Evolutionary conservation across 805 yeast genomes (phyloP).

Genomic region (Torulaspora quercuum): DNA sequence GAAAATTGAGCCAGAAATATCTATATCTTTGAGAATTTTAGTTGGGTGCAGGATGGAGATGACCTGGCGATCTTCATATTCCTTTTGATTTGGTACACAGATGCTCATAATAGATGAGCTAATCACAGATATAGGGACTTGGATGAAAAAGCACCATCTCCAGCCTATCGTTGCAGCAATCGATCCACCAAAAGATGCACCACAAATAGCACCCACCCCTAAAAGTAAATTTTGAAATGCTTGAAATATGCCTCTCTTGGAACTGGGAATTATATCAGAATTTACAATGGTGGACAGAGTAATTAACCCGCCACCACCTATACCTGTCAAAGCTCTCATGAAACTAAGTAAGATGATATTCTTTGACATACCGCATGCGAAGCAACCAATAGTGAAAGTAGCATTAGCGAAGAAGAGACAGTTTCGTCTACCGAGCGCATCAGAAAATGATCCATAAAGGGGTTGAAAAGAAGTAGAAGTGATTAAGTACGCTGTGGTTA

Average conservation of each 20-base stretch:
- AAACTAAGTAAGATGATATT: slow-evolving; percentile 33
- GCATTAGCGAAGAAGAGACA: slow-evolving; percentile 39
- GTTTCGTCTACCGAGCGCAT: slow-evolving; percentile 38
- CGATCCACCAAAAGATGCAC: slow-evolving; percentile 41
- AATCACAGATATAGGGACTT: slow-evolving; percentile 36
- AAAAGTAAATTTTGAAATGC: slow-evolving; percentile 40
- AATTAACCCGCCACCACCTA: slow-evolving; percentile 44
- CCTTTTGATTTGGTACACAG: slow-evolving; percentile 34
- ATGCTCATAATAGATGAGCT: slow-evolving; percentile 33
- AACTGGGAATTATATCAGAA: slow-evolving; percentile 39
- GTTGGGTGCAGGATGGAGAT: slow-evolving; percentile 1
- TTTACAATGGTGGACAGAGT: slow-evolving; percentile 40
- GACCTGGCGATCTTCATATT: slow-evolving; percentile 12
- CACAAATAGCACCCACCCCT: slow-evolving; percentile 40
- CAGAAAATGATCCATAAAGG: slow-evolving; percentile 41
- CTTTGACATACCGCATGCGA: slow-evolving; percentile 37
- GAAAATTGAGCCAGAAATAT: slow-evolving; percentile 36
- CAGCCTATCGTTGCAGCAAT: slow-evolving; percentile 39
- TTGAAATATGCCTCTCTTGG: slow-evolving; percentile 41
- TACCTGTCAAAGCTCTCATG: slow-evolving; percentile 40
- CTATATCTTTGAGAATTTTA: slow-evolving; percentile 30
- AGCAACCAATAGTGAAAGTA: slow-evolving; percentile 37
- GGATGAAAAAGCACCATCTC: slow-evolving; percentile 41
- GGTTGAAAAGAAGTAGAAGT: slow-evolving; percentile 44
- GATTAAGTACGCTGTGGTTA: slow-evolving; percentile 42